A percentile compares a stretch with the other conserved stretches of the same genome.
Evolutionary conservation across 257 asterid species (phyloP).

Genomic region (Solanum commersonii): DNA sequence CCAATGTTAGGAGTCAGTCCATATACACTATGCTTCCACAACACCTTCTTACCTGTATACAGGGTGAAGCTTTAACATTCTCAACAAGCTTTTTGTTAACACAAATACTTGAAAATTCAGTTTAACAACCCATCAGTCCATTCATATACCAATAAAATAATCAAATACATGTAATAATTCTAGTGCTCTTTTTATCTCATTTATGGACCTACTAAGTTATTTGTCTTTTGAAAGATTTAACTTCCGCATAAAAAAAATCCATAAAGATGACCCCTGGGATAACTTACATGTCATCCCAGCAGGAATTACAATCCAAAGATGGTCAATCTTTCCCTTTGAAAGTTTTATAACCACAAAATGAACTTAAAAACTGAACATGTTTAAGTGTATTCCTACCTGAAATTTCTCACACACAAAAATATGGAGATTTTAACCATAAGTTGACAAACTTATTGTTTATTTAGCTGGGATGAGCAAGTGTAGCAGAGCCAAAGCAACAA

Average conservation of each 20-base stretch:
- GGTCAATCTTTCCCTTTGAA: background rate
- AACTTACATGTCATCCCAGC: background rate
- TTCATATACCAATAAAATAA: background rate
- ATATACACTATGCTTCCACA: conserved; percentile 62
- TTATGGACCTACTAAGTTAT: background rate
- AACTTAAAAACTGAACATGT: background rate
- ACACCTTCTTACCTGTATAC: conserved; percentile 56
- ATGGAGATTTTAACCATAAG: background rate
- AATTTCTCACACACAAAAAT: background rate
- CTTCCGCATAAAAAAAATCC: background rate
- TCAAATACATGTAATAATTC: background rate
- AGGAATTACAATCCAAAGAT: background rate
- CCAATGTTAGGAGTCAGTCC: conserved; percentile 77
- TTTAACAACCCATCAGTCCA: background rate
- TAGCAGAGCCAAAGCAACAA: background rate
- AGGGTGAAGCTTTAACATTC: background rate
- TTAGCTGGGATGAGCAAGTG: background rate
- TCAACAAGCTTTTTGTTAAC: background rate
- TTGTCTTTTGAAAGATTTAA: background rate
- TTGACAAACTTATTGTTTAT: background rate
- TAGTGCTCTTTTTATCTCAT: background rate
- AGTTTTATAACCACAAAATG: background rate
- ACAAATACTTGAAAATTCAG: background rate
- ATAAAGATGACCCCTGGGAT: background rate
- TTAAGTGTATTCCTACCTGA: background rate